A percentile compares a stretch with the other conserved stretches of the same genome.
Conservation (phyloP, 2,329 filamentous ascomycete genomes). For the Cordyceps militaris region DNA sequence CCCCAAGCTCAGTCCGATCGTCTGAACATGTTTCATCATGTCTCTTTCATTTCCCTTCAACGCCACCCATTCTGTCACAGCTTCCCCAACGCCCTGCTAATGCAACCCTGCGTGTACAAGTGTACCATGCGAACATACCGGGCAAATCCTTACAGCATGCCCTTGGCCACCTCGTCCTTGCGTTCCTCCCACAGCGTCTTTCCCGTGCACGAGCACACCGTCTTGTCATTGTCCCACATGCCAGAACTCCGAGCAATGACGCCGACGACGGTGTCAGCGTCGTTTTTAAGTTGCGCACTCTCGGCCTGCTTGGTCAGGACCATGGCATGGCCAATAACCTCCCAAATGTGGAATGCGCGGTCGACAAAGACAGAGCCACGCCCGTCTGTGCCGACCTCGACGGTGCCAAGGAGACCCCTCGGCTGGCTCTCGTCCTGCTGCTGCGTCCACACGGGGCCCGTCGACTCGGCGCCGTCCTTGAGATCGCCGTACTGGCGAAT, state of each 20-base stretch:
- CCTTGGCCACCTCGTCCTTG: conserved; percentile 78
- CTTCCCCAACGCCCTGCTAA: not conserved
- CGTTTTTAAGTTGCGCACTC: conserved; percentile 54
- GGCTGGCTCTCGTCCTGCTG: conserved; percentile 37
- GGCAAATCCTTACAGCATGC: conserved; percentile 62
- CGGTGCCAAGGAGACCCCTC: conserved; percentile 57
- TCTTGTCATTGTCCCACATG: conserved; percentile 99
- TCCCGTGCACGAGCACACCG: conserved; percentile 92
- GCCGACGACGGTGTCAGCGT: conserved; percentile 79
- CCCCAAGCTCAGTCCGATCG: not conserved
- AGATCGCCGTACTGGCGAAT: conserved; percentile 85
- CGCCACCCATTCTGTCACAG: not conserved
- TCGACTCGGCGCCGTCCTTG: conserved; percentile 71
- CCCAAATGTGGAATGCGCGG: conserved; percentile 81
- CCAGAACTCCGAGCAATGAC: conserved; percentile 93
- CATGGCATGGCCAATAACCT: conserved; percentile 89
- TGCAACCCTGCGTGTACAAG: not conserved
- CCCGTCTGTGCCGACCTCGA: conserved; percentile 70
- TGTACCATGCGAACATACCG: not conserved
- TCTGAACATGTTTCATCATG: not conserved
- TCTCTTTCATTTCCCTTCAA: not conserved
- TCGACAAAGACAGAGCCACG: conserved; percentile 76
- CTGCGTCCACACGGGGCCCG: conserved; percentile 73
- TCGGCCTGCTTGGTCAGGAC: conserved; percentile 66
- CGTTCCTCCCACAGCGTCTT: conserved; percentile 99